These are phyloP conservation scores for Poronia punctata DNA, from an alignment of 495 filamentous ascomycete genomes.

Conservation along the genomic window DNA sequence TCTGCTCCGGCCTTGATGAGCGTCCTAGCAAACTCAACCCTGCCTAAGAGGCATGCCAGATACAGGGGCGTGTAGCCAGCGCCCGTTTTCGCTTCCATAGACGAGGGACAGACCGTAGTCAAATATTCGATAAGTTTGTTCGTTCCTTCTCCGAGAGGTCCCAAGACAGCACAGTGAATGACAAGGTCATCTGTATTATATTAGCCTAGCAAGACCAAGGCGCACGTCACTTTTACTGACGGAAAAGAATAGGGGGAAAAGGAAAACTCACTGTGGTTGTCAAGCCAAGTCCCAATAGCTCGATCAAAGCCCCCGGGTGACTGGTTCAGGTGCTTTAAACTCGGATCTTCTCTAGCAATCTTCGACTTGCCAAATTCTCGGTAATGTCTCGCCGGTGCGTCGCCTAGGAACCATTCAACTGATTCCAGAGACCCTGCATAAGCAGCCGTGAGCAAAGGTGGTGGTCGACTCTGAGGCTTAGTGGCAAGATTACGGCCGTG, in stretches of 20 bases:
- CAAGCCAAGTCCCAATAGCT: conserved; percentile 55
- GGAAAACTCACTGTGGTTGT: conserved; percentile 39
- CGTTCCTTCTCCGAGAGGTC: conserved; percentile 27
- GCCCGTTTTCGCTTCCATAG: conserved; percentile 48
- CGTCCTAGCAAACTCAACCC: conserved; percentile 45
- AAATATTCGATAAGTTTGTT: conserved; percentile 55
- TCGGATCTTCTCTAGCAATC: conserved; percentile 42
- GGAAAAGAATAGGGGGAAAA: conserved; percentile 12
- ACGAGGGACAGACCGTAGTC: conserved; percentile 48
- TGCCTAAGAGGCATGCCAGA: conserved; percentile 47
- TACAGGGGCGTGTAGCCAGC: conserved; percentile 55
- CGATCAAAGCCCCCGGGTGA: conserved; percentile 51
- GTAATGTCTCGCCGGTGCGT: conserved; percentile 55
- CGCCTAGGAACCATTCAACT: conserved; percentile 64
- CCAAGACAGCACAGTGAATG: conserved; percentile 59
- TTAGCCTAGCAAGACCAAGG: conserved; percentile 18
- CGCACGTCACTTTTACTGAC: too few relatives aligned
- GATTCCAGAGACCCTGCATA: conserved; percentile 48
- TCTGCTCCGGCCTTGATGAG: conserved; percentile 60
- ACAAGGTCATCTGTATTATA: conserved; percentile 47
- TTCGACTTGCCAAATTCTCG: conserved; percentile 54
- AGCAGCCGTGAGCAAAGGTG: conserved; percentile 56
- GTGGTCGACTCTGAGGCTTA: conserved; percentile 20
- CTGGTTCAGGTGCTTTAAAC: conserved; percentile 47
- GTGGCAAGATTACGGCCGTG: conserved; percentile 38